Evolutionary conservation across 2,329 filamentous ascomycete genomes (phyloP).

Genomic region (Grosmannia serpens): DNA sequence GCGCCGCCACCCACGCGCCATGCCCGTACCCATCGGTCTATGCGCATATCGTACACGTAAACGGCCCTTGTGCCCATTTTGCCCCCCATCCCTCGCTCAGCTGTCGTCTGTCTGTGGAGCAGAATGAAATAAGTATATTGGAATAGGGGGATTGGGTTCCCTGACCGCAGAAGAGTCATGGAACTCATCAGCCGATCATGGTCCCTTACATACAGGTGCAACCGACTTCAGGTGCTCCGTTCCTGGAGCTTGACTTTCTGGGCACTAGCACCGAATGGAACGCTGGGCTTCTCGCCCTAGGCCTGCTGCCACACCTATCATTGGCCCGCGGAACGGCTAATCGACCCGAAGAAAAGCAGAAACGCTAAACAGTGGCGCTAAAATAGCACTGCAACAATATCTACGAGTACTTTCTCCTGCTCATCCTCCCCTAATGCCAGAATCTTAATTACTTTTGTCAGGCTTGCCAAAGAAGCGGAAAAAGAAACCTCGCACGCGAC

Average conservation of each 20-base stretch:
- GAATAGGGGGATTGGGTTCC: neutral
- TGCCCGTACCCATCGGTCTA: neutral
- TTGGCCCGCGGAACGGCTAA: constrained; percentile 26
- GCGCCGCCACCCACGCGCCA: neutral
- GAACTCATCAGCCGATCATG: neutral
- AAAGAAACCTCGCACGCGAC: neutral
- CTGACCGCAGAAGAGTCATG: neutral
- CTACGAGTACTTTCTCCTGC: neutral
- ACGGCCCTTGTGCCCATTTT: no score
- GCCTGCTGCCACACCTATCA: constrained; percentile 12
- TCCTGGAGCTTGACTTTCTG: constrained; percentile 4
- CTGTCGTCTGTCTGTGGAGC: neutral
- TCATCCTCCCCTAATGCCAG: neutral
- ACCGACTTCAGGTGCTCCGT: neutral
- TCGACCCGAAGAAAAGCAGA: constrained; percentile 15
- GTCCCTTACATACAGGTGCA: neutral
- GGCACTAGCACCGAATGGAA: neutral
- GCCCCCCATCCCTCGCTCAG: neutral
- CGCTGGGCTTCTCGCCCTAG: neutral
- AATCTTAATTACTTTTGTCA: neutral
- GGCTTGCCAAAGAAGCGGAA: neutral
- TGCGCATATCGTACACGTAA: neutral
- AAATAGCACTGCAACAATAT: constrained; percentile 7
- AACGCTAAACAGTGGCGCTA: constrained; percentile 5
- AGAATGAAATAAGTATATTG: neutral